Evolutionary conservation across 495 filamentous ascomycete genomes (phyloP).

Genomic region (Penicillium bialowiezense): DNA sequence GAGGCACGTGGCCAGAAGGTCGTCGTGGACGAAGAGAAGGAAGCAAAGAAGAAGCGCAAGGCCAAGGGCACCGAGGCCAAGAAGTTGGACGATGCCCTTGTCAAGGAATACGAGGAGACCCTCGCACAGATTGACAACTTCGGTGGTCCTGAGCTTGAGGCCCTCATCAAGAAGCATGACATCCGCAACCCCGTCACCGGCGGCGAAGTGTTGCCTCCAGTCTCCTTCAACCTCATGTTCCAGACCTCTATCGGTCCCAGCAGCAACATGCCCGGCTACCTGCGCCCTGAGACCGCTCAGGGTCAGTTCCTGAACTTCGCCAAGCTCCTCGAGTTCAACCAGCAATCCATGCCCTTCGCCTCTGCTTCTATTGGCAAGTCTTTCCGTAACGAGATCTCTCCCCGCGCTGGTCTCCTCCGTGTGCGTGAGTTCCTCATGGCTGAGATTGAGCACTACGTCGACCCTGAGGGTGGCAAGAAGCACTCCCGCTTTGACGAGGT

Average conservation of each 20-base stretch:
- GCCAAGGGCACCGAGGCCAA: slow-evolving; percentile 54
- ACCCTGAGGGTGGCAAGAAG: slow-evolving; percentile 69
- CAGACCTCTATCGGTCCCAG: slow-evolving; percentile 67
- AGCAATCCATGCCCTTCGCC: slow-evolving; percentile 68
- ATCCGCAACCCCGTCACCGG: slow-evolving; percentile 64
- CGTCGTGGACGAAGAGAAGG: slow-evolving; percentile 61
- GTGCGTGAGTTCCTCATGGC: slow-evolving; percentile 75
- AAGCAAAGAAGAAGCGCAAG: slow-evolving; percentile 66
- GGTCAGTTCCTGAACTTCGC: slow-evolving; percentile 67
- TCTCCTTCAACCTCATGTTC: slow-evolving; percentile 76
- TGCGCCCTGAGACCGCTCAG: slow-evolving; percentile 67
- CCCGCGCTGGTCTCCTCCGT: slow-evolving; percentile 62
- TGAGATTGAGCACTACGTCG: slow-evolving; percentile 72
- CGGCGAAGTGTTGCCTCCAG: slow-evolving; percentile 59
- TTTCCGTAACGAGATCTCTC: slow-evolving; percentile 73
- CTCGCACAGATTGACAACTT: slow-evolving; percentile 74
- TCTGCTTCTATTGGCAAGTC: slow-evolving; percentile 76
- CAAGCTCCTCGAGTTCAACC: slow-evolving; percentile 70
- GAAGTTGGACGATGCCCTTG: slow-evolving; percentile 61
- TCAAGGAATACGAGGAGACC: slow-evolving; percentile 65
- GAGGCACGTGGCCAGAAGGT: slow-evolving; percentile 71
- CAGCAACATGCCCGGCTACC: slow-evolving; percentile 59
- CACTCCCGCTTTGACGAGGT: slow-evolving; percentile 64
- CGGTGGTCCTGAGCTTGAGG: slow-evolving; percentile 59
- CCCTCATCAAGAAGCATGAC: slow-evolving; percentile 60